Evolutionary conservation across 202 grass and related monocot genomes (phyloP), one percentile per base, ranked within the genome.

Genomic region (Setaria viridis): DNA sequence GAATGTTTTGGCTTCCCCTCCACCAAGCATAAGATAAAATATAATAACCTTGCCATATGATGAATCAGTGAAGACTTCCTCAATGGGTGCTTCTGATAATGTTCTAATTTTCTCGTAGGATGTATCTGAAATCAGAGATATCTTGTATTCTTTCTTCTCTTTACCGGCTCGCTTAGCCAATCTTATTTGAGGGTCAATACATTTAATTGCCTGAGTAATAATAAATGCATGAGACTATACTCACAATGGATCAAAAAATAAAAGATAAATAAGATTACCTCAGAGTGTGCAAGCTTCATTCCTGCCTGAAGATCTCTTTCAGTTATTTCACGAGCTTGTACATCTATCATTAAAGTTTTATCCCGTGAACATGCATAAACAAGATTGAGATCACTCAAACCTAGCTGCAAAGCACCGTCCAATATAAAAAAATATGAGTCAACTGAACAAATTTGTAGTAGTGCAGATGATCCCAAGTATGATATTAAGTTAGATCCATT

Each of bases 341-440:
- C 93, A 91, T 99, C 97, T 72, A 99, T 99, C 97, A 99, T 99
- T 84, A 99, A 85, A 55, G 97, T 94, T 87, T 89, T 94, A 87
- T 99, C 97, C 80, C 64, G 77, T 68, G 93, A 94, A 81, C 97
- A 99, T 74, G 94, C 97, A 85, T 99, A 99, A 63, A 99, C 48
- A 86, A 99, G 93, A 82, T 99, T 99, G 88, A 99, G 97, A 85
- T 99, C 94, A 80, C 97, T 99, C 82, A 91, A 89, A 74, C 90
- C 87, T 77, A 99, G 78, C 94, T 95, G 90, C 88, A 92, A 60
- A 67, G 17, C 35, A 79, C 34, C 19, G 0, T 12, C 62, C 74
- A 85, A 50, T 72, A 88, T 70, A 74, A 76, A 5, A 62, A 39
- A 56, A 63, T 57, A 72, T 78, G 48, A 90, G 57, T 63, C 30